phyloP scores from a whole-genome alignment of 352 stramenopile species.

The Phytopythium delawarense region DNA sequence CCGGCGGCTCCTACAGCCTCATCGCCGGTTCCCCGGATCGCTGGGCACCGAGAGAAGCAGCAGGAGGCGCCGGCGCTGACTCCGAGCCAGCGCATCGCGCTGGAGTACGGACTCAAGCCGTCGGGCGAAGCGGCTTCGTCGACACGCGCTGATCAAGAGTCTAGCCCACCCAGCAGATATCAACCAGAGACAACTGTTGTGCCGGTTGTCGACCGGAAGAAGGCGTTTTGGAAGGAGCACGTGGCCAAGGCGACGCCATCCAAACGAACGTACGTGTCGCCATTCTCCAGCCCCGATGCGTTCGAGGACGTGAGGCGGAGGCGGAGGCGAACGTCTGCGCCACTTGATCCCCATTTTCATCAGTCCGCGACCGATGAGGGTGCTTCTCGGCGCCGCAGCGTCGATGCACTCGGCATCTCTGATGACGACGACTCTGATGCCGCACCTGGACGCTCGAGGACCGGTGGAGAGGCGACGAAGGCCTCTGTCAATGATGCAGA shows the following conservation, averaged over 20 bases:
- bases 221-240: constrained; percentile 26
- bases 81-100: constrained; percentile 44
- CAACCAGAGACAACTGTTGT: neutral
- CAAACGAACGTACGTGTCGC: constrained; percentile 44
- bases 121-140: too few relatives aligned
- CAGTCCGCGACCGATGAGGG: neutral
- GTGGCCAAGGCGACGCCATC: neutral
- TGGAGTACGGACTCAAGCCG: constrained; percentile 49
- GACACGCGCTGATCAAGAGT: too few relatives aligned
- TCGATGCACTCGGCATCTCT: neutral
- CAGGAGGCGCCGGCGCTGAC: constrained; percentile 16
- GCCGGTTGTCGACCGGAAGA: constrained; percentile 8
- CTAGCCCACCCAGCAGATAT: too few relatives aligned
- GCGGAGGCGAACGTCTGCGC: constrained; percentile 7
- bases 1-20: neutral
- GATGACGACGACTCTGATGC: neutral
- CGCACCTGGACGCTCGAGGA: neutral
- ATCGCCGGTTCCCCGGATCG: neutral
- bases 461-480: neutral
- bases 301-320: constrained; percentile 26
- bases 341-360: neutral
- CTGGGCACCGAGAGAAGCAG: neutral
- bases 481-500: constrained; percentile 16
- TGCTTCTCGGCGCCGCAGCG: neutral
- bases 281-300: constrained; percentile 33